These are phyloP conservation scores for Solanum ossicruentum DNA, from an alignment of 257 asterid genomes.

Conservation along the genomic window DNA sequence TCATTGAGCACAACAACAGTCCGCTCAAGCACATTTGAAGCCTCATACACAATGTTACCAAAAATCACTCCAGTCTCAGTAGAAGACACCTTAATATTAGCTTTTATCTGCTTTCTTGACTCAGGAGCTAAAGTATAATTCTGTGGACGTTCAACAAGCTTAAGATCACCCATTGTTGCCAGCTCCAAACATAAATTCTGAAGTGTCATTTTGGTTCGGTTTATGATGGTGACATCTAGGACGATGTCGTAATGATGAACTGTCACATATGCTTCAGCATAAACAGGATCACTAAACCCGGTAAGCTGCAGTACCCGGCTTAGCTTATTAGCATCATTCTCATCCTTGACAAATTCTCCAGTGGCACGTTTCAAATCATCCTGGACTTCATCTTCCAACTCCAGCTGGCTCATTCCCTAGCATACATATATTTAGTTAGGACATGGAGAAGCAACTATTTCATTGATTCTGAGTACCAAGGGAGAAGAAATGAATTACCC, in stretches of 20 bases:
- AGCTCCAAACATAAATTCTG: slow-evolving; percentile 90
- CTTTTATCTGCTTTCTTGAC: slow-evolving; percentile 91
- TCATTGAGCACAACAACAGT: slow-evolving; percentile 85
- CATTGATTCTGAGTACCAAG: neutral
- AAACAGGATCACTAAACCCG: slow-evolving; percentile 94
- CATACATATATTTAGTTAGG: neutral
- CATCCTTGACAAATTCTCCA: slow-evolving; percentile 78
- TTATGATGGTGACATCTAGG: slow-evolving; percentile 80
- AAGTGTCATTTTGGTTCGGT: slow-evolving; percentile 86
- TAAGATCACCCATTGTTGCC: slow-evolving; percentile 98
- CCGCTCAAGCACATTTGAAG: slow-evolving; percentile 86
- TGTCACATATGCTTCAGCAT: slow-evolving; percentile 91
- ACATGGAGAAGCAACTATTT: neutral
- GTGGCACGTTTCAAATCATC: slow-evolving; percentile 95
- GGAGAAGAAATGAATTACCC: neutral
- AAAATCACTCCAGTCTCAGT: slow-evolving; percentile 96
- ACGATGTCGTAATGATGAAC: slow-evolving; percentile 94
- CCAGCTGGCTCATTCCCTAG: slow-evolving; percentile 95
- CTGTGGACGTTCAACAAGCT: slow-evolving; percentile 97
- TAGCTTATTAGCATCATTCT: slow-evolving; percentile 77
- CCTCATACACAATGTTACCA: slow-evolving; percentile 91
- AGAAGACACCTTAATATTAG: slow-evolving; percentile 91
- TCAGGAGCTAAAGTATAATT: slow-evolving; percentile 81
- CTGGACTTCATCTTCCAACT: slow-evolving; percentile 87
- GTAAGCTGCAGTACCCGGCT: slow-evolving; percentile 84